Evolutionary conservation across 176 grass and related monocot species (phyloP).

Genomic region (Rhynchospora pubera): DNA sequence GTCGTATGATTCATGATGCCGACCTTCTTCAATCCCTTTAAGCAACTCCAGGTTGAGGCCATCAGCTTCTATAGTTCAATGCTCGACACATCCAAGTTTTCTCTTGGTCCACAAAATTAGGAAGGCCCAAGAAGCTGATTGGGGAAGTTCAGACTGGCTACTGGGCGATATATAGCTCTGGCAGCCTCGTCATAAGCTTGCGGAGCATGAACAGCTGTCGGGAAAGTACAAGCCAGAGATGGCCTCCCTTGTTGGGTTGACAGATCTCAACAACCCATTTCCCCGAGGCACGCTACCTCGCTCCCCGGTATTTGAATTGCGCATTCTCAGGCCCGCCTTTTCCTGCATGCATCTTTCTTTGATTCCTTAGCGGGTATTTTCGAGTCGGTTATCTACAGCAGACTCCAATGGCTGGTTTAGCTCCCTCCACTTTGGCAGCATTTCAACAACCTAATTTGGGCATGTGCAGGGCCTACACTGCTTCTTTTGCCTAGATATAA

Average conservation of each 20-base stretch:
- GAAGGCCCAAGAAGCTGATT: not conserved
- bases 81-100: not conserved
- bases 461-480: slow-evolving; percentile 46
- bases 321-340: slow-evolving; percentile 87
- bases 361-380: slow-evolving; percentile 79
- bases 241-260: too few species aligned
- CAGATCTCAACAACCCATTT: slow-evolving; percentile 98
- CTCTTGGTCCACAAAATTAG: slow-evolving; percentile 26
- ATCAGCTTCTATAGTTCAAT: not conserved
- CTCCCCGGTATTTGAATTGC: slow-evolving; percentile 44
- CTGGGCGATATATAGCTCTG: slow-evolving; percentile 56
- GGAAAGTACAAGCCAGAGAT: slow-evolving; percentile 90
- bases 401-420: slow-evolving; percentile 38
- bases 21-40: too few species aligned
- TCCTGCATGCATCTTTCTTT: slow-evolving; percentile 93
- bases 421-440: slow-evolving; percentile 51
- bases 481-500: slow-evolving; percentile 37
- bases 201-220: slow-evolving; percentile 48
- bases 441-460: slow-evolving; percentile 45
- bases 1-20: too few species aligned
- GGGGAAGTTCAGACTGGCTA: slow-evolving; percentile 57
- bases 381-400: not conserved
- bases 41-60: not conserved
- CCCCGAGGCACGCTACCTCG: slow-evolving; percentile 79
- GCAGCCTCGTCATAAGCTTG: slow-evolving; percentile 76